A percentile compares a stretch with the other conserved stretches of the same genome.
Conservation (phyloP, 2,329 filamentous ascomycete species). For the Rasamsonia emersonii region DNA sequence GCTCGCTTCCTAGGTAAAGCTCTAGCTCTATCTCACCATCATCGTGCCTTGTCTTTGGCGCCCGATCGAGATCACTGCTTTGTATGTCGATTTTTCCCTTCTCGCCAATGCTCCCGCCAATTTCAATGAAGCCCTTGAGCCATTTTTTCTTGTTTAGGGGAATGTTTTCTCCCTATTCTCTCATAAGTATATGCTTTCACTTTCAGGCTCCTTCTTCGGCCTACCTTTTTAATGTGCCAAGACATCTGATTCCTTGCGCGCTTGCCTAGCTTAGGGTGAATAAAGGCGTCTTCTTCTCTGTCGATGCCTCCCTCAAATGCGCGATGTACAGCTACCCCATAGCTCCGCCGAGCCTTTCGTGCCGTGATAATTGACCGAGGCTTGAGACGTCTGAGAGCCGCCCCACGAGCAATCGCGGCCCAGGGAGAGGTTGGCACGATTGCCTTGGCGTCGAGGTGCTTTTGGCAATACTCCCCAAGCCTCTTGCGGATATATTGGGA, state of each 20-base stretch:
- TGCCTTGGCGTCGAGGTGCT: neutral
- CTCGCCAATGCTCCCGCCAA: neutral
- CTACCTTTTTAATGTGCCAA: slow-evolving; percentile 8
- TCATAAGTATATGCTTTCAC: neutral
- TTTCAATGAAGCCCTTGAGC: slow-evolving; percentile 1
- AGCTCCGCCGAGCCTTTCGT: slow-evolving; percentile 2
- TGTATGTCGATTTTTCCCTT: no score
- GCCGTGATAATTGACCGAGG: neutral
- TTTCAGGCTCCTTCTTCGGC: neutral
- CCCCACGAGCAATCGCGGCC: slow-evolving; percentile 6
- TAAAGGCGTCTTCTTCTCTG: neutral
- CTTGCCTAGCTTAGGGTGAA: slow-evolving; percentile 1
- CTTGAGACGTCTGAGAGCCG: neutral
- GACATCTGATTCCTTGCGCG: slow-evolving; percentile 5
- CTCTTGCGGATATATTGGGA: neutral
- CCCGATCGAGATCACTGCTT: slow-evolving; percentile 2
- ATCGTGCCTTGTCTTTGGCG: neutral
- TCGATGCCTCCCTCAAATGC: slow-evolving; percentile 1
- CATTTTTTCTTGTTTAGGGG: slow-evolving; percentile 1
- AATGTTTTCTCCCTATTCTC: neutral
- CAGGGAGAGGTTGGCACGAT: slow-evolving; percentile 4
- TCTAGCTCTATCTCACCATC: slow-evolving; percentile 2
- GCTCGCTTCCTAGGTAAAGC: no score
- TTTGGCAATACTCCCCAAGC: slow-evolving; percentile 1
- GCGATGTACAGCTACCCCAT: slow-evolving; percentile 1